phyloP scores from a whole-genome alignment of 73 alveolate genomes.

The Tetrahymena thermophila region DNA sequence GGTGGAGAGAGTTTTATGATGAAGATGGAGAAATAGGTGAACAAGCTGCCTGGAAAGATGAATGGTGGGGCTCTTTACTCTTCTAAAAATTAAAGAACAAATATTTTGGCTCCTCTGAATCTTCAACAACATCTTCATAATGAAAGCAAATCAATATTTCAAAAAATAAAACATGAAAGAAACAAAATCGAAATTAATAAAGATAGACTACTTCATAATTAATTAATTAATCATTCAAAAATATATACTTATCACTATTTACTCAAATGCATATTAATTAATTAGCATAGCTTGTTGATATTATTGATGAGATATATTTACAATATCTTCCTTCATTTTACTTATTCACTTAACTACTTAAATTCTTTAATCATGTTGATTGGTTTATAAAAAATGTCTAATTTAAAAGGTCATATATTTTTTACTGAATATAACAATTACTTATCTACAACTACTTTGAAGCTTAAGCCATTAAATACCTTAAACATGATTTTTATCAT shows the following conservation, averaged over 20 bases:
- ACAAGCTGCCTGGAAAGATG: constrained; percentile 44
- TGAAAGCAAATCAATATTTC: not conserved
- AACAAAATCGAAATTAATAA: not conserved
- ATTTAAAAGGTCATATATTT: no score
- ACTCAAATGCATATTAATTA: not conserved
- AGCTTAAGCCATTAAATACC: no score
- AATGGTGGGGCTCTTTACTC: constrained; percentile 9
- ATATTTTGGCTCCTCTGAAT: not conserved
- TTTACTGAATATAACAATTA: no score
- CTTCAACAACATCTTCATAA: not conserved
- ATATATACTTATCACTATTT: not conserved
- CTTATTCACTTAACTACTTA: no score
- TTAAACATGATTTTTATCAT: no score
- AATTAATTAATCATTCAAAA: no score
- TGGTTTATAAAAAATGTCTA: no score
- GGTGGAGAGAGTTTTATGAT: constrained; percentile 61
- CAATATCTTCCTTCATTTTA: not conserved
- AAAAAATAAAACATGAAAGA: not conserved
- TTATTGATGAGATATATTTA: not conserved
- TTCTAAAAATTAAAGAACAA: not conserved
- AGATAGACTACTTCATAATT: not conserved
- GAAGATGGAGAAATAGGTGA: constrained; percentile 56
- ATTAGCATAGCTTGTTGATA: no score
- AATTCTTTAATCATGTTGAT: no score
- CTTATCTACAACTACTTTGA: no score